phyloP scores from a whole-genome alignment of 2,329 filamentous ascomycete genomes.

The Parascedosporium putredinis region DNA sequence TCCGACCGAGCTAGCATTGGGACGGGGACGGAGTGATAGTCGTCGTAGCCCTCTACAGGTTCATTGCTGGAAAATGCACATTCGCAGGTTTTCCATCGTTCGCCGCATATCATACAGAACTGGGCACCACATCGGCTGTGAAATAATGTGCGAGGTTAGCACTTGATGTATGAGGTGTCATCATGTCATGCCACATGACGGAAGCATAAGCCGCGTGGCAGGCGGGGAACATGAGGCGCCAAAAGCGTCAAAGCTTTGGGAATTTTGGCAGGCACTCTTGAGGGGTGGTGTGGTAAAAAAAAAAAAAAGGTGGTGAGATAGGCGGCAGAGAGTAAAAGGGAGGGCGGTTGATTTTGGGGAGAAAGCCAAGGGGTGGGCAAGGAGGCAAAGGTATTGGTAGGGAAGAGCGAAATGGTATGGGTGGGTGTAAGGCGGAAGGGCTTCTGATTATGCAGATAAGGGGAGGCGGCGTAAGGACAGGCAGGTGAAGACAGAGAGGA shows the following conservation, averaged over 20 bases:
- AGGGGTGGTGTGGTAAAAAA: neutral
- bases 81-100: slow-evolving; percentile 72
- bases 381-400: neutral
- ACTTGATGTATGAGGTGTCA: neutral
- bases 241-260: too few species aligned
- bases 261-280: neutral
- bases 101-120: slow-evolving; percentile 79
- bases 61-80: slow-evolving; percentile 72
- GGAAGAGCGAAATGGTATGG: too few species aligned
- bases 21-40: neutral
- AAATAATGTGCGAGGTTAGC: slow-evolving; percentile 15
- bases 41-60: slow-evolving; percentile 10
- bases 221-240: too few species aligned
- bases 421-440: too few species aligned
- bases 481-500: too few species aligned
- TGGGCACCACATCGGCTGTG: slow-evolving; percentile 64
- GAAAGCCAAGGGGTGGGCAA: neutral
- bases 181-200: neutral
- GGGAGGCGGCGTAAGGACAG: too few species aligned
- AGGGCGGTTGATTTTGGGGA: neutral
- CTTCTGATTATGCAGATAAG: too few species aligned
- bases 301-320: neutral
- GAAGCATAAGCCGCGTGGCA: too few species aligned
- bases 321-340: neutral
- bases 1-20: slow-evolving; percentile 5